phyloP scores from a whole-genome alignment of 1,284 basidiomycete species.

The Ceratobasidium sp. region DNA sequence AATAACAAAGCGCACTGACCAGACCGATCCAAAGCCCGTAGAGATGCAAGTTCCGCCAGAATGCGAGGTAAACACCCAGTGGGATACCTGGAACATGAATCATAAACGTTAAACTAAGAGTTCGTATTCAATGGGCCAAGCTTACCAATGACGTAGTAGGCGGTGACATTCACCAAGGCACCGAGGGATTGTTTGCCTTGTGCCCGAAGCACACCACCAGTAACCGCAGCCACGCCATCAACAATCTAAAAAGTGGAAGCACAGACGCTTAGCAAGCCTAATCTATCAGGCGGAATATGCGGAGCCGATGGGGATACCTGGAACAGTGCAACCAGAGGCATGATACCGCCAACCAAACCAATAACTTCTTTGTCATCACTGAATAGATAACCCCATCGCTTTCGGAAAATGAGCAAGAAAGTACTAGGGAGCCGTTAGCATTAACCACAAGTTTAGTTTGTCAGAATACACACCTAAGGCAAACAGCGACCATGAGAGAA shows the following conservation, averaged over 20 bases:
- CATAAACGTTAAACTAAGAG: not conserved
- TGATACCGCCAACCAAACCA: constrained; percentile 73
- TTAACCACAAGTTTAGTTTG: not conserved
- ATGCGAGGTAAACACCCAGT: constrained; percentile 44
- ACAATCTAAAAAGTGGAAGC: constrained; percentile 37
- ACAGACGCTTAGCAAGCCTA: not conserved
- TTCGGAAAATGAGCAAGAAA: constrained; percentile 31
- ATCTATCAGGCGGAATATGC: not conserved
- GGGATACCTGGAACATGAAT: constrained; percentile 45
- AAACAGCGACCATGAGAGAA: constrained; percentile 63
- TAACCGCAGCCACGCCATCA: constrained; percentile 46
- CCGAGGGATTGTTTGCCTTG: constrained; percentile 47
- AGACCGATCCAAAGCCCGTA: constrained; percentile 50
- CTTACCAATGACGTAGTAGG: constrained; percentile 49
- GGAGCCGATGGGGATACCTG: constrained; percentile 63
- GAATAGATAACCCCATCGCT: constrained; percentile 77
- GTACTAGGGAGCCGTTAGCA: constrained; percentile 29
- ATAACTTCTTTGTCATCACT: constrained; percentile 76
- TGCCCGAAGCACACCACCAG: constrained; percentile 45
- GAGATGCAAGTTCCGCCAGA: constrained; percentile 46
- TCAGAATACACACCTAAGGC: constrained; percentile 21
- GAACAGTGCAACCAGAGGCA: constrained; percentile 86
- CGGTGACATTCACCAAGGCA: constrained; percentile 49
- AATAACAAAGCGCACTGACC: constrained; percentile 42
- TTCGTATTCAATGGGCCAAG: too few species aligned